Evolutionary conservation across 108 stramenopile species (phyloP), one percentile per base, ranked within the genome.

Genomic region (Craspedostauros australis): DNA sequence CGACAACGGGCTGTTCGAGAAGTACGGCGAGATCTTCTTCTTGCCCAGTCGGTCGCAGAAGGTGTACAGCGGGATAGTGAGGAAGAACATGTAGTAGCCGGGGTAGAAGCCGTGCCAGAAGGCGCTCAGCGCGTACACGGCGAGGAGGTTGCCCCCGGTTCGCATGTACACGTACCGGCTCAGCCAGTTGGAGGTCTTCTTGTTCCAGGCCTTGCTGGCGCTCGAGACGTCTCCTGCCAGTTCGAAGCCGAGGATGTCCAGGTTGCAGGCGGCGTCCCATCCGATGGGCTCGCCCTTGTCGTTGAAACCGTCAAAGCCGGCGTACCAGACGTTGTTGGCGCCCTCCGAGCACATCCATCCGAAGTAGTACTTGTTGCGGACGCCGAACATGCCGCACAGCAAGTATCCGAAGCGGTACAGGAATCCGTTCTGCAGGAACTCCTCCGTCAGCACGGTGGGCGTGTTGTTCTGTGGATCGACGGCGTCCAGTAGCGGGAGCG

Each of bases 71-170:
- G 92, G 92, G 39, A 93, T 78, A n/a, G 84, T 86, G 44, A 95
- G 37, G 76, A 95, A 95, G 60, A 95, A 95, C 22, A 95, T 48
- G 77, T 93, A 95, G 76, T 96, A 96, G 3, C 96, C 96, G 4
- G 96, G 96, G 73, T 96, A 96, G 61, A 96, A 95, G 12, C 96
- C 96, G 60, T 96, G 96, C 96, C 96, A 96, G 67, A 96, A 91
- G 12, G 96, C 94, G 44, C 79, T 82, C 67, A 92, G 75, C 36
- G 78, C 75, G 59, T 96, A 96, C 7, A 93, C 93, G 33, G 91
- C 91, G 43, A 77, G 44, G 6, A 90, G 68, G 39, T 66, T 77
- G 19, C 87, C 85, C 19, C 74, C 75, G 5, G 92, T 95, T 29
- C 96, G 88, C 46, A 93, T 93, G 86, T 96, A 96, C 2, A 95